Evolutionary conservation across 805 yeast species (phyloP).

Genomic region (Candida ulmi): DNA sequence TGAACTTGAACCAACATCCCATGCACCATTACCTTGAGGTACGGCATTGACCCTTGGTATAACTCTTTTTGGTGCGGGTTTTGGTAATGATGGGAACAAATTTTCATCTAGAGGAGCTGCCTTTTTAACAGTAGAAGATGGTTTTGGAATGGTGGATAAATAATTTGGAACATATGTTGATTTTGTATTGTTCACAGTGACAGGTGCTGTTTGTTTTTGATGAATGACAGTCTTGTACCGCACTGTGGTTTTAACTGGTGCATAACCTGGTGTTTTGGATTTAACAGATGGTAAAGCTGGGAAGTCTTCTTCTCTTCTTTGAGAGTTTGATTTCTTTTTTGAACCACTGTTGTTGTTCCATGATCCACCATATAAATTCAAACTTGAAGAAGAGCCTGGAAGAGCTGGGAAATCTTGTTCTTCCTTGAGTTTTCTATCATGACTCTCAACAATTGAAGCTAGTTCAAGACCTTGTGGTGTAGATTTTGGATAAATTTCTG

Average conservation of each 20-base stretch:
- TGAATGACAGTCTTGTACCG: slow-evolving; percentile 13
- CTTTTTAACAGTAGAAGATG: slow-evolving; percentile 12
- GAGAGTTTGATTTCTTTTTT: slow-evolving; percentile 12
- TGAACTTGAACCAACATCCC: slow-evolving; percentile 18
- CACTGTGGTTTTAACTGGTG: slow-evolving; percentile 19
- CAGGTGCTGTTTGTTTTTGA: slow-evolving; percentile 4
- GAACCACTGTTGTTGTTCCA: slow-evolving; percentile 20
- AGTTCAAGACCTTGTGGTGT: slow-evolving; percentile 39
- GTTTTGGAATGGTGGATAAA: slow-evolving; percentile 16
- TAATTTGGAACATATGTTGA: slow-evolving; percentile 25
- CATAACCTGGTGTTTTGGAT: slow-evolving; percentile 6
- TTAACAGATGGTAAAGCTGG: slow-evolving; percentile 26
- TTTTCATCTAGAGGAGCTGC: slow-evolving; percentile 19
- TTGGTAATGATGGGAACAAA: slow-evolving; percentile 46
- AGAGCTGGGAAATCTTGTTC: slow-evolving; percentile 47
- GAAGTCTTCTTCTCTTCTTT: slow-evolving; percentile 14
- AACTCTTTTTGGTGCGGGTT: slow-evolving; percentile 35
- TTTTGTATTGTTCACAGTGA: slow-evolving; percentile 9
- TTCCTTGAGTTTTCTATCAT: slow-evolving; percentile 20
- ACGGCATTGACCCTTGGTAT: slow-evolving; percentile 56
- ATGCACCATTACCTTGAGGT: slow-evolving; percentile 30
- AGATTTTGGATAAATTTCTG: slow-evolving; percentile 47
- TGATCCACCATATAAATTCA: slow-evolving; percentile 17
- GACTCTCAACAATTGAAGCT: slow-evolving; percentile 19
- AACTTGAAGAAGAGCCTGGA: slow-evolving; percentile 23